A percentile compares a stretch with the other conserved stretches of the same genome.
These are phyloP conservation scores for Acacia melanoxylon DNA, from an alignment of 306 rosid species.

Conservation along the genomic window DNA sequence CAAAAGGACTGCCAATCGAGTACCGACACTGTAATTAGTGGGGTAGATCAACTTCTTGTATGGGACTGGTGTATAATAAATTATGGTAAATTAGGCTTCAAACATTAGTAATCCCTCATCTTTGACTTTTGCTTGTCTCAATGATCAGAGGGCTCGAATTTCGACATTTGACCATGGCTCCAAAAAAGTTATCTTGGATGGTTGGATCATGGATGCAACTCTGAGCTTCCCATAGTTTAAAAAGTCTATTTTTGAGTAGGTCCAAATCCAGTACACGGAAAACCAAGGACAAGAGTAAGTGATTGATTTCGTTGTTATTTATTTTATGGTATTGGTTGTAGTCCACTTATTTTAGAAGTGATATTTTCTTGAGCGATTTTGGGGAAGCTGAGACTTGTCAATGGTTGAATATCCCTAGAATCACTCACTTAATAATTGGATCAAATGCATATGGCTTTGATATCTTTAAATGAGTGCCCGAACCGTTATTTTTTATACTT, in stretches of 20 bases:
- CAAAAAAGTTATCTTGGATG: too few relatives aligned
- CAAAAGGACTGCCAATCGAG: not conserved
- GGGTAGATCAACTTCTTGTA: not conserved
- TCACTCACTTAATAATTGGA: not conserved
- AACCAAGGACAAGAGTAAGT: not conserved
- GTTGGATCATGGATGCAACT: not conserved
- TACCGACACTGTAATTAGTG: conserved; percentile 11
- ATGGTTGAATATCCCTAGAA: not conserved
- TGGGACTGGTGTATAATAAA: not conserved
- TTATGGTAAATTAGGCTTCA: not conserved
- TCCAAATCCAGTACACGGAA: conserved; percentile 1
- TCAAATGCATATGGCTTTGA: not conserved
- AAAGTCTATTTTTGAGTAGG: not conserved
- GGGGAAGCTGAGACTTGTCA: not conserved
- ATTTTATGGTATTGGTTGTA: not conserved
- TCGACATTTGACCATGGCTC: too few relatives aligned
- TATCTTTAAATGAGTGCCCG: not conserved
- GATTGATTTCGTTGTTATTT: not conserved
- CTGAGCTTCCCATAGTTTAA: not conserved
- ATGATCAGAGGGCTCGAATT: not conserved
- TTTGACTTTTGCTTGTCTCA: not conserved
- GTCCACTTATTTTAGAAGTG: not conserved
- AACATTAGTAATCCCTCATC: not conserved
- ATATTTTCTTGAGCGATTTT: not conserved
- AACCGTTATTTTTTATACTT: too few relatives aligned